Evolutionary conservation across 176 grass and related monocot species (phyloP), one percentile per base, ranked within the genome.

Genomic region (Eremochloa ophiuroides): DNA sequence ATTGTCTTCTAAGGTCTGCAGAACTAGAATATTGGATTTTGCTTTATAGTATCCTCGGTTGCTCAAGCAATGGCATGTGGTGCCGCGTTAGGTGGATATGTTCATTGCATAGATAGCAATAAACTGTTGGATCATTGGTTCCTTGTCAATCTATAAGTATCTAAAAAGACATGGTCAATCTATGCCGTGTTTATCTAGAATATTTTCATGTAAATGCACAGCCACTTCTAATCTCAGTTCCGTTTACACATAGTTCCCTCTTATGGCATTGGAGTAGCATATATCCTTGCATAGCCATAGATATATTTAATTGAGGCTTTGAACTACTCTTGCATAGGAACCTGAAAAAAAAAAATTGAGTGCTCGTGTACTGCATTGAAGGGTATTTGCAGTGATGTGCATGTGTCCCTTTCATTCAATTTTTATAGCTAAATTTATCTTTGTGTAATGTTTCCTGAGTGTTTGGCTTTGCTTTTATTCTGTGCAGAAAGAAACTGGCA

Each of bases 401-500:
- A 1, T 34, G 29, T 31, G 0, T 62, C 68, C 8, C 10, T 46
- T 71, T 62, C 46, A 40, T 48, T 71, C 25, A 10, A 28, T 34
- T 80, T 37, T 51, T 8, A 5, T 51, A 10, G 22, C 27, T 16
- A 61, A 12, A 39, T 77, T 73, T 39, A 31, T 74, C n/a, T 66
- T 66, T 55, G 9, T 38, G 9, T 81, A 41, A 63, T 33, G 60
- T 82, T 28, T 81, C 5, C 64, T 62, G 11, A 51, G 28, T 85
- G 35, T 50, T 59, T 74, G 18, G 10, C 25, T 69, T 83, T 63
- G 8, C 46, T 69, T 42, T 72, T 74, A 62, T 64, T 78, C 44
- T 75, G 12, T 39, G 71, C 91, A 99, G 96, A 99, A 93, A 84
- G 92, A 85, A 81, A 73, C 65, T 3, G 76, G 84, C 28, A 29